A percentile compares a stretch with the other conserved stretches of the same genome.
Evolutionary conservation across 352 stramenopile genomes (phyloP).

Genomic region (Blastocystis sp.): DNA sequence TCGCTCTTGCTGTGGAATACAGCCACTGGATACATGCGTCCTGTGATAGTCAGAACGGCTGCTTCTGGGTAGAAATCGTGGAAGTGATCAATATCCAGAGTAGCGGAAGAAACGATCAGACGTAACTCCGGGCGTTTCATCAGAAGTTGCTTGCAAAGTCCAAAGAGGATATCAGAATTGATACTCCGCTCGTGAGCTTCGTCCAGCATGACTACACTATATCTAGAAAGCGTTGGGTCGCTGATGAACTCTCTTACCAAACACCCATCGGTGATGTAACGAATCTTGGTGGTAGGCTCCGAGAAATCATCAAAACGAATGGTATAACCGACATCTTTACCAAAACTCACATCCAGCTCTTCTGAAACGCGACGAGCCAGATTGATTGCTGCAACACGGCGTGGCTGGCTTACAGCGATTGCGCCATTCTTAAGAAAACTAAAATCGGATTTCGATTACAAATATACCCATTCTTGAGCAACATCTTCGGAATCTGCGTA

Average conservation of each 20-base stretch:
- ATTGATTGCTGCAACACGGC: slow-evolving; percentile 87
- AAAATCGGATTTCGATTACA: neutral
- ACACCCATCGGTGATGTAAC: slow-evolving; percentile 79
- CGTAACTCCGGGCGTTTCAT: slow-evolving; percentile 71
- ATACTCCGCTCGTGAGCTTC: slow-evolving; percentile 83
- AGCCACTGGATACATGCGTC: slow-evolving; percentile 73
- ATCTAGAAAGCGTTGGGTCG: slow-evolving; percentile 73
- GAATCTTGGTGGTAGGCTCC: slow-evolving; percentile 77
- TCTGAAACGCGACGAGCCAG: slow-evolving; percentile 83
- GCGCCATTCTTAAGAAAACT: slow-evolving; percentile 49
- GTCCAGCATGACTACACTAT: slow-evolving; percentile 81
- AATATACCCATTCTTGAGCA: slow-evolving; percentile 1
- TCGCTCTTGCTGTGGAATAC: slow-evolving; percentile 71
- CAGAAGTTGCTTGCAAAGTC: slow-evolving; percentile 72
- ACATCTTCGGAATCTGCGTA: slow-evolving; percentile 67
- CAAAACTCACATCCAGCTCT: slow-evolving; percentile 71
- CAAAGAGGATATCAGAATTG: slow-evolving; percentile 82
- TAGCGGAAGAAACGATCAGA: slow-evolving; percentile 82
- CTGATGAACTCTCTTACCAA: slow-evolving; percentile 69
- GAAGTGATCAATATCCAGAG: slow-evolving; percentile 80
- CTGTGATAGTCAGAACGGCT: slow-evolving; percentile 68
- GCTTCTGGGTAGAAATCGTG: slow-evolving; percentile 74
- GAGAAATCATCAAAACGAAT: slow-evolving; percentile 72
- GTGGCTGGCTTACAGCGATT: slow-evolving; percentile 72
- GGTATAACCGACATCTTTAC: slow-evolving; percentile 46